These are phyloP conservation scores for Cerioporus squamosus DNA, from an alignment of 1,284 basidiomycete species.

Conservation along the genomic window DNA sequence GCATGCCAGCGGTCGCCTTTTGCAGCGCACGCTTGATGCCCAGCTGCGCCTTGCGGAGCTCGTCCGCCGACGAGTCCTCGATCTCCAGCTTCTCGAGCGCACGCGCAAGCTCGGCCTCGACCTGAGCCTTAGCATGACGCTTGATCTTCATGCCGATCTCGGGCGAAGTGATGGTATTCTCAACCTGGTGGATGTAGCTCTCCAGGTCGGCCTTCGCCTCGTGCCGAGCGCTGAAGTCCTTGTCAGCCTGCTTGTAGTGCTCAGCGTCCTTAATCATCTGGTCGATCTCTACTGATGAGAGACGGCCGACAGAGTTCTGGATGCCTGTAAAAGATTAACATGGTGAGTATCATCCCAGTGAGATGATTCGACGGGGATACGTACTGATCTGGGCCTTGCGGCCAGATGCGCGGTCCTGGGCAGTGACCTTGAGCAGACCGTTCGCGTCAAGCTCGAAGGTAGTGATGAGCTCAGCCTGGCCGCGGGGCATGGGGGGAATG, in stretches of 20 bases:
- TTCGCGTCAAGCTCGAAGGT: constrained; percentile 99
- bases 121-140: constrained; percentile 90
- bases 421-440: constrained; percentile 94
- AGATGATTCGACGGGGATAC: constrained; percentile 31
- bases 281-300: constrained; percentile 93
- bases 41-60: constrained; percentile 92
- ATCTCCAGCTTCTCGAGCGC: constrained; percentile 97
- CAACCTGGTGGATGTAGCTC: constrained; percentile 93
- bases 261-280: constrained; percentile 99
- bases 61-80: constrained; percentile 89
- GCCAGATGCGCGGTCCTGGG: constrained; percentile 92
- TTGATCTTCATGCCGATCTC: constrained; percentile 98
- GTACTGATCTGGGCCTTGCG: constrained; percentile 95
- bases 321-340: constrained; percentile 56
- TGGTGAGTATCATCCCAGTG: constrained; percentile 12
- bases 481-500: constrained; percentile 96
- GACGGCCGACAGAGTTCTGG: constrained; percentile 95
- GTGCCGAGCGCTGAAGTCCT: constrained; percentile 94
- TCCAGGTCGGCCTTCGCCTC: constrained; percentile 97
- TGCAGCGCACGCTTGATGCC: constrained; percentile 93
- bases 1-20: constrained; percentile 90
- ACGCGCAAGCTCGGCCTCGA: constrained; percentile 95
- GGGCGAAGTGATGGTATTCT: constrained; percentile 90
- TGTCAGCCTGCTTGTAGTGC: constrained; percentile 95
- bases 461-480: constrained; percentile 94